Conservation (phyloP, 257 asterid genomes). For the Paulownia fortunei region DNA sequence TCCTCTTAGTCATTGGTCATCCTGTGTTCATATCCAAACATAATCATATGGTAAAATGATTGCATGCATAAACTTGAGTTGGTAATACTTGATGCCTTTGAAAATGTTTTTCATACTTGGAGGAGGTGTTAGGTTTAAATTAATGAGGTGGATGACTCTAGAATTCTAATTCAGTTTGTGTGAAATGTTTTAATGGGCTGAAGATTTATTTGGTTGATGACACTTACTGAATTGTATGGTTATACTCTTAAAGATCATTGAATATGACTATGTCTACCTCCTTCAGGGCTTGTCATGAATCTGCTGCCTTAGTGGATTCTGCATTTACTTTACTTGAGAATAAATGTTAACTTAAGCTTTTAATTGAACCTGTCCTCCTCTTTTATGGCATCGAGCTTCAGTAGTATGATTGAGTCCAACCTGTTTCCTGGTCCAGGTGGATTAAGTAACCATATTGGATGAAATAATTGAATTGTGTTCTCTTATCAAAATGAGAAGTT, state of each 20-base stretch:
- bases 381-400: background rate
- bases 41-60: background rate
- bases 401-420: background rate
- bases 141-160: background rate
- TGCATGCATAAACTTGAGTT: background rate
- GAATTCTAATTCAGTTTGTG: background rate
- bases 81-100: background rate
- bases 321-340: background rate
- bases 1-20: background rate
- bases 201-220: constrained; percentile 18
- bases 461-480: background rate
- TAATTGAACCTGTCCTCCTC: background rate
- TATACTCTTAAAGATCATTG: background rate
- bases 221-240: background rate
- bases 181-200: background rate
- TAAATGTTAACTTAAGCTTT: background rate
- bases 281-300: background rate
- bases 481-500: background rate
- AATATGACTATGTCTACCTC: background rate
- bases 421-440: constrained; percentile 15
- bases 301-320: background rate
- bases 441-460: background rate
- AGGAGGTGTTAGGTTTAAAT: constrained; percentile 14
- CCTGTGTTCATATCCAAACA: background rate
- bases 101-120: background rate